Evolutionary conservation across 768 basidiomycete species (phyloP).

Genomic region (Boletales sp.): DNA sequence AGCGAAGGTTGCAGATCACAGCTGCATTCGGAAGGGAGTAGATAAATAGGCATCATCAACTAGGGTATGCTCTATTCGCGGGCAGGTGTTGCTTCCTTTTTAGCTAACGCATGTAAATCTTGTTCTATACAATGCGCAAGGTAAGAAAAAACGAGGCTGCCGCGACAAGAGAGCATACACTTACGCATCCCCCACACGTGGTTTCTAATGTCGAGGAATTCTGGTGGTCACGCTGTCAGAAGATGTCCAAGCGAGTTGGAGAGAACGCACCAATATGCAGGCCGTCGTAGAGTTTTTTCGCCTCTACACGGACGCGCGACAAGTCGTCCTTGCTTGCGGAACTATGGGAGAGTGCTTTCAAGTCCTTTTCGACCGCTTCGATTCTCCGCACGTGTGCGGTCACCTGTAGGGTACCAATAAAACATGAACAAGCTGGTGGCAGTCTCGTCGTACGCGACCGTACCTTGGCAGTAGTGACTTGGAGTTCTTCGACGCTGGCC

Average conservation of each 20-base stretch:
- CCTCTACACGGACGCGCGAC: slow-evolving; percentile 68
- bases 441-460: neutral
- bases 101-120: slow-evolving; percentile 70
- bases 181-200: slow-evolving; percentile 88
- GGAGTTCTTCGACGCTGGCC: slow-evolving; percentile 83
- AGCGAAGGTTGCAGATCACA: neutral
- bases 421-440: neutral
- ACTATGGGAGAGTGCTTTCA: slow-evolving; percentile 66
- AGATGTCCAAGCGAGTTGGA: neutral
- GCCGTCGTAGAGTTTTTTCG: slow-evolving; percentile 85
- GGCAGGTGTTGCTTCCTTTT: slow-evolving; percentile 61
- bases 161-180: slow-evolving; percentile 30
- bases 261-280: slow-evolving; percentile 65
- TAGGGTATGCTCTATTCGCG: slow-evolving; percentile 41
- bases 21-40: neutral
- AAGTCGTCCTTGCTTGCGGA: slow-evolving; percentile 80
- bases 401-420: slow-evolving; percentile 43
- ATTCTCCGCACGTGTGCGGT: slow-evolving; percentile 80
- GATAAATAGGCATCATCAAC: neutral
- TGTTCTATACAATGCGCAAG: slow-evolving; percentile 49
- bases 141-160: neutral
- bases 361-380: slow-evolving; percentile 85
- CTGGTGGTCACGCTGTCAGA: slow-evolving; percentile 32
- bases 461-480: slow-evolving; percentile 80
- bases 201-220: slow-evolving; percentile 75